Base-by-base conservation (phyloP, 1,139 yeast genomes). In the Geotrichum europaeum region DNA sequence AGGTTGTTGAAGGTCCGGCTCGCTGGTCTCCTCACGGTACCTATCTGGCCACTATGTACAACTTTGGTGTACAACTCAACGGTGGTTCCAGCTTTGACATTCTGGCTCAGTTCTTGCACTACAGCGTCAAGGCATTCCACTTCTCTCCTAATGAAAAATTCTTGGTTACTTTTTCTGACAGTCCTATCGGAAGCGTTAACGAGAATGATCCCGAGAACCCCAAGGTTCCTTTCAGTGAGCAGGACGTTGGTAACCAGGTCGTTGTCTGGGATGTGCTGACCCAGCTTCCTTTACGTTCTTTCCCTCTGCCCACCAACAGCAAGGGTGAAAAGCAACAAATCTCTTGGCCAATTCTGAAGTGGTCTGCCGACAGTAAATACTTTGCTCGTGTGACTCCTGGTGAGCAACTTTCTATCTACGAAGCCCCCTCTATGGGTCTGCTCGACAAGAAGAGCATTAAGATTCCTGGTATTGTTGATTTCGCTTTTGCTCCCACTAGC, bases 311-410 rank as follows among this genome's bases (percentile, higher is more conserved):
- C 63, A 63, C 64, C 12, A 55, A 60, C 32, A 62, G 67, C 24
- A 65, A 63, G 47, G 65, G 63, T 22, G 64, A 63, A 34, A 67
- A 68, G 36, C 67, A 66, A 36, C 87, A 86, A 72, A 84, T 90
- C 85, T 86, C 88, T 66, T 94, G 99, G 99, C 99, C 99, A 57
- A 84, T 94, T 72, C 87, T 95, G 73, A 92, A 91, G 77, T 95
- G 99, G 98, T 90, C 98, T 54, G 81, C 80, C 69, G 96, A 95
- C 76, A 97, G 90, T 76, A 86, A 85, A 76, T 95, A 86, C 79
- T 89, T 96, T 79, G 98, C 97, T 62, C 88, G 99, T 78, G 84
- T 89, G 76, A 94, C 94, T 60, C 96, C 96, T 61, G 95, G 89
- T 66, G 97, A 96, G 60, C 72, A 74, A 34, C 80, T 95, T 68